Evolutionary conservation across 208 protist genomes (phyloP).

Genomic region (Lotmaria passim): DNA sequence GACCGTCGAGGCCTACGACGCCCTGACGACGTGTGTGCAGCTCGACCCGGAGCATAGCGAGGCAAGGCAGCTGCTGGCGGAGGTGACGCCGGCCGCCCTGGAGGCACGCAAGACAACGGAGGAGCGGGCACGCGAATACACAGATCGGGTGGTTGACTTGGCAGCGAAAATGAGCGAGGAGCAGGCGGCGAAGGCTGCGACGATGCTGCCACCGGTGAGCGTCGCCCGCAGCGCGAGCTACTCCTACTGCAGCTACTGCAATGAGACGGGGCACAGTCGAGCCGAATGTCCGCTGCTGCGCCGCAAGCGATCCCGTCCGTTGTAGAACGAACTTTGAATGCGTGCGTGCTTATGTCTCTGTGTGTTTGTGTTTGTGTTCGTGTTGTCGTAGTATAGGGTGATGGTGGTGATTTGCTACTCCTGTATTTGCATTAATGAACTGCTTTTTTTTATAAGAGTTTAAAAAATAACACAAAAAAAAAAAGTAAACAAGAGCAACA

Average conservation of each 20-base stretch:
- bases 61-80: conserved; percentile 44
- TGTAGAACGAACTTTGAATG: background rate
- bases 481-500: no score
- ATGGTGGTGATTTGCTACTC: no score
- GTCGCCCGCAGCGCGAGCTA: conserved; percentile 63
- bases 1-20: conserved; percentile 48
- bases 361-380: no score
- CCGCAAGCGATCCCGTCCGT: conserved; percentile 60
- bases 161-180: conserved; percentile 47
- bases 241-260: conserved; percentile 85
- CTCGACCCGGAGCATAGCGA: conserved; percentile 63
- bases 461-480: no score
- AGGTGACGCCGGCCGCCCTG: conserved; percentile 44
- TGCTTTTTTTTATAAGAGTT: no score
- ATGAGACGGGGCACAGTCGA: conserved; percentile 74
- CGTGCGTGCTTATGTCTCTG: no score
- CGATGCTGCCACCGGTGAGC: conserved; percentile 17
- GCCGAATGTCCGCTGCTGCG: conserved; percentile 72
- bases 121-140: conserved; percentile 52
- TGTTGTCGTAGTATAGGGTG: no score
- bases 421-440: no score
- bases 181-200: conserved; percentile 17
- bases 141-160: conserved; percentile 41
- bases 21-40: conserved; percentile 54
- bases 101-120: conserved; percentile 51